Evolutionary conservation across 2,329 filamentous ascomycete genomes (phyloP).

Genomic region (Hymenoscyphus repandus): DNA sequence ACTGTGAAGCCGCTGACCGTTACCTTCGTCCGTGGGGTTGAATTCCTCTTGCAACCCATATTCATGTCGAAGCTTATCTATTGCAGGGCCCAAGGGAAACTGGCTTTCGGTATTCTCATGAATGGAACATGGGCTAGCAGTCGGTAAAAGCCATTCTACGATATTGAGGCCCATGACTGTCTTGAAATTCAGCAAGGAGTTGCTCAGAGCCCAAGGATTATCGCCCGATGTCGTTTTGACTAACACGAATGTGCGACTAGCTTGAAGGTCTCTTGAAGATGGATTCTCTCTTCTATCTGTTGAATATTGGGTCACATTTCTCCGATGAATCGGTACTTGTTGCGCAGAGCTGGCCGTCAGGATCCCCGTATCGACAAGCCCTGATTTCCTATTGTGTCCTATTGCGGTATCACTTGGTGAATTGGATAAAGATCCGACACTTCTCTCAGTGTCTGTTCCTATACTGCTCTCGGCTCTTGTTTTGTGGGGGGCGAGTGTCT

Average conservation of each 20-base stretch:
- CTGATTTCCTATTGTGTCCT: too few species aligned
- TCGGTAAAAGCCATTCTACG: constrained; percentile 75
- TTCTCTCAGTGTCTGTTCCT: too few species aligned
- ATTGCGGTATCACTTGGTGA: too few species aligned
- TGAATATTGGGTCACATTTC: too few species aligned
- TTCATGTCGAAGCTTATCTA: constrained; percentile 47
- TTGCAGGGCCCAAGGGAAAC: constrained; percentile 60
- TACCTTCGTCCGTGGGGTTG: not conserved
- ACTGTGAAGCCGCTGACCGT: not conserved
- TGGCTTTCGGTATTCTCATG: constrained; percentile 62
- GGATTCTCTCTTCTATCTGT: not conserved
- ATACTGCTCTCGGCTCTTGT: too few species aligned
- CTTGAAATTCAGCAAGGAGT: constrained; percentile 61
- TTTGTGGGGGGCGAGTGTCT: too few species aligned
- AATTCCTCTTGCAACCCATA: not conserved
- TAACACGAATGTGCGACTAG: constrained; percentile 70
- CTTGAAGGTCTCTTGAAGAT: constrained; percentile 28
- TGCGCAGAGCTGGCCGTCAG: too few species aligned
- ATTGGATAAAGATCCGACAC: too few species aligned
- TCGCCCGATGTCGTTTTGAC: constrained; percentile 64
- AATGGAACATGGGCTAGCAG: constrained; percentile 65
- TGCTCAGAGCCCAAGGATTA: constrained; percentile 80
- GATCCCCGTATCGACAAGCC: too few species aligned
- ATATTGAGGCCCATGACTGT: constrained; percentile 70
- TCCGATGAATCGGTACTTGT: too few species aligned